phyloP scores from a whole-genome alignment of 2,329 filamentous ascomycete species.

The Lomentospora prolificans region DNA sequence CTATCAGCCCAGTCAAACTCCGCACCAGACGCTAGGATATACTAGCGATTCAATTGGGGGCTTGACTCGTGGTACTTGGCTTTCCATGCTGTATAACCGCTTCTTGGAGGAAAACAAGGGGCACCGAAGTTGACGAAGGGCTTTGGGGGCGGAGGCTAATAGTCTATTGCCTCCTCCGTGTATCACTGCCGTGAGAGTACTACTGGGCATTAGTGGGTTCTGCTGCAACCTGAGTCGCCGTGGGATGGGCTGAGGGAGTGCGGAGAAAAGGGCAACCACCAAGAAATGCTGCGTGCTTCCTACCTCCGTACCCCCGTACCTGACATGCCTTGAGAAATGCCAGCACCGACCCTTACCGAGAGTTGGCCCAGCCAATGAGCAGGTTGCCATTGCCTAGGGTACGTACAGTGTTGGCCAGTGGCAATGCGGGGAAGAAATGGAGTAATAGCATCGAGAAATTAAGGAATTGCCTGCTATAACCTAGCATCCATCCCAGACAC shows the following conservation, averaged over 20 bases:
- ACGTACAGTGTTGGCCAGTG: background rate
- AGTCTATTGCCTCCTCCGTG: too few species aligned
- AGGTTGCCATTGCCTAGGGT: background rate
- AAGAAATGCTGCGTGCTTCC: background rate
- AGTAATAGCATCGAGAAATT: background rate
- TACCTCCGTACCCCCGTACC: background rate
- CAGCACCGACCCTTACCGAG: background rate
- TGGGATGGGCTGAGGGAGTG: background rate
- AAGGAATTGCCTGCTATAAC: background rate
- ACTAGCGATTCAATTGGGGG: background rate
- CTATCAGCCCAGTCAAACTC: too few species aligned
- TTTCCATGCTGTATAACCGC: too few species aligned
- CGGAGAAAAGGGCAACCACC: background rate
- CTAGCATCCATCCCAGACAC: background rate
- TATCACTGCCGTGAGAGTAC: too few species aligned
- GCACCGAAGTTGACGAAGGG: too few species aligned
- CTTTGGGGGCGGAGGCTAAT: too few species aligned
- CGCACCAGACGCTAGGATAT: too few species aligned
- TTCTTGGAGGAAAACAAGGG: too few species aligned
- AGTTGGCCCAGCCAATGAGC: background rate
- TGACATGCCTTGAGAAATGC: background rate
- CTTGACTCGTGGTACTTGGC: too few species aligned
- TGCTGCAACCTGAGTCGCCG: background rate
- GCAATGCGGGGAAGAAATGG: slow-evolving; percentile 2
- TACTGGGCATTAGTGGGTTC: background rate